Conservation (phyloP, 2,329 filamentous ascomycete genomes). For the Exophiala calicioides region DNA sequence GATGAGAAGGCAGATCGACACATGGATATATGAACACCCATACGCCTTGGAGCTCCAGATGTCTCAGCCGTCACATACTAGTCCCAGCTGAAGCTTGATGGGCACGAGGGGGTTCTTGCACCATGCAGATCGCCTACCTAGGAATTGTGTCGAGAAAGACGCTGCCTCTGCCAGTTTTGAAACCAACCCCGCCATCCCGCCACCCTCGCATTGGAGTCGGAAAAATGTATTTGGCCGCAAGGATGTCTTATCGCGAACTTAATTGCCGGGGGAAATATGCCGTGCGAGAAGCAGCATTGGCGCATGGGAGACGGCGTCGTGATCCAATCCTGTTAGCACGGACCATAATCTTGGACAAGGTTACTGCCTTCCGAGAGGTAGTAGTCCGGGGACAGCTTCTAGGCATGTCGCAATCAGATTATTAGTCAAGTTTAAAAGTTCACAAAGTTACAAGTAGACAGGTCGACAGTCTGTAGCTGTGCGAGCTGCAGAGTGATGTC, state of each 20-base stretch:
- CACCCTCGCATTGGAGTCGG: too few species aligned
- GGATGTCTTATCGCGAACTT: constrained; percentile 12
- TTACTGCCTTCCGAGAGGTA: too few species aligned
- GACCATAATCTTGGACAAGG: neutral
- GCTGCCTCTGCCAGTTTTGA: too few species aligned
- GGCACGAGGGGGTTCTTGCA: too few species aligned
- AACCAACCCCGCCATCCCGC: too few species aligned
- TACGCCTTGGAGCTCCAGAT: neutral
- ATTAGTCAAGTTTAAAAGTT: too few species aligned
- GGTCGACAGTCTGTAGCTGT: constrained; percentile 6
- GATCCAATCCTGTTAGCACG: constrained; percentile 10
- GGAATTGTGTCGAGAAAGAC: too few species aligned
- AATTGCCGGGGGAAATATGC: constrained; percentile 4
- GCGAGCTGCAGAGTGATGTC: constrained; percentile 15
- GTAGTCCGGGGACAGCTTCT: too few species aligned
- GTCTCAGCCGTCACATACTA: constrained; percentile 1
- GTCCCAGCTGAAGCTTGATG: too few species aligned
- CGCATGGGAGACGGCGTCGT: neutral
- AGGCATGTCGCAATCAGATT: too few species aligned
- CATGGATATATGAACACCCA: neutral
- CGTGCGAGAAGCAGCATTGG: neutral
- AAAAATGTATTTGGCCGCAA: neutral
- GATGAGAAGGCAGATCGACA: neutral
- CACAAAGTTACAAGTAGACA: neutral
- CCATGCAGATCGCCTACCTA: too few species aligned